Evolutionary conservation across 306 rosid species (phyloP).

Genomic region (Gastrolobium bilobum): DNA sequence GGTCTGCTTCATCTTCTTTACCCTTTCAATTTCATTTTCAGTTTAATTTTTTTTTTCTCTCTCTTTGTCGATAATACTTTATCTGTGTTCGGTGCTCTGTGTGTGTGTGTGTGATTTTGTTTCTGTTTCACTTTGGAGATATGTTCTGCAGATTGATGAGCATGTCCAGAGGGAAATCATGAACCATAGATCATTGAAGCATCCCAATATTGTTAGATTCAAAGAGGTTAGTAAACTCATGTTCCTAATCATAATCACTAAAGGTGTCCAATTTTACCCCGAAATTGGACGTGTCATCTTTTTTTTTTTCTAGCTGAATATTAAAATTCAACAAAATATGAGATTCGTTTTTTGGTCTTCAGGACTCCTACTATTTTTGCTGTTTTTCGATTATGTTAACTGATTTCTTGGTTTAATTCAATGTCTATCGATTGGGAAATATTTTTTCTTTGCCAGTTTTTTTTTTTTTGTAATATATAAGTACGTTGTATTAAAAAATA

Average conservation of each 20-base stretch:
- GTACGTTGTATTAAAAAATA: too few relatives aligned
- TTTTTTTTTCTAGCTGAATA: not conserved
- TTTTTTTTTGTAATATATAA: not conserved
- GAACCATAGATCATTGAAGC: constrained; percentile 93
- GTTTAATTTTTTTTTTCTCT: not conserved
- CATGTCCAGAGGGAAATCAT: constrained; percentile 84
- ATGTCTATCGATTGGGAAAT: not conserved
- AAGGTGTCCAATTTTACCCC: not conserved
- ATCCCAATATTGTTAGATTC: constrained; percentile 82
- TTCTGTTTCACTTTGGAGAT: constrained; percentile 35
- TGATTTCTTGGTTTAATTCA: not conserved
- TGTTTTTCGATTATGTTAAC: not conserved
- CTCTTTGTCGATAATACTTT: not conserved
- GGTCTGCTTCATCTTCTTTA: constrained; percentile 54
- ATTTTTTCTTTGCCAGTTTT: not conserved
- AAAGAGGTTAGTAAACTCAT: constrained; percentile 68
- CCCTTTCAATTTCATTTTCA: constrained; percentile 26
- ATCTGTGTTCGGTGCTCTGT: not conserved
- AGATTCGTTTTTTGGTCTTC: not conserved
- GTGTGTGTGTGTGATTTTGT: constrained; percentile 22
- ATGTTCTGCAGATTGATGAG: constrained; percentile 77
- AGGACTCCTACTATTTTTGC: not conserved
- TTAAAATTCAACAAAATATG: constrained; percentile 4
- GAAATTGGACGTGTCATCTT: not conserved
- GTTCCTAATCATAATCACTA: constrained; percentile 1